These are phyloP conservation scores for Aspergillus bertholletiae DNA, from an alignment of 495 filamentous ascomycete genomes.

Conservation along the genomic window DNA sequence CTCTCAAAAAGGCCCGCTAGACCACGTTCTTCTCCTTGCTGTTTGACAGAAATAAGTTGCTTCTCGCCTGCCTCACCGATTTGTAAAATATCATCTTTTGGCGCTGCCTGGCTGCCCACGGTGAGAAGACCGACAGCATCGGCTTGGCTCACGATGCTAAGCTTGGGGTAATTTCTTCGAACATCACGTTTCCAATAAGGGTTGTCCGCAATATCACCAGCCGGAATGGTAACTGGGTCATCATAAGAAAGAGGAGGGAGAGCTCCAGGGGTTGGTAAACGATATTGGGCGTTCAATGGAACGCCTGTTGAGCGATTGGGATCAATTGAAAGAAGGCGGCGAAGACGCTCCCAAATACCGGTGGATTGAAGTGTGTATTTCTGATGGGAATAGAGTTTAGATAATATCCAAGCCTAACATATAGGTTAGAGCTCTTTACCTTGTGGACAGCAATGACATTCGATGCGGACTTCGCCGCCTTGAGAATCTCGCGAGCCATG, in stretches of 20 bases:
- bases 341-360: slow-evolving; percentile 85
- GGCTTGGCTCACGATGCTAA: slow-evolving; percentile 75
- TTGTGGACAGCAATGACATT: slow-evolving; percentile 36
- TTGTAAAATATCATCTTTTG: slow-evolving; percentile 70
- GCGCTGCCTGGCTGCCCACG: slow-evolving; percentile 76
- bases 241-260: slow-evolving; percentile 74
- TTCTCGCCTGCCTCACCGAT: slow-evolving; percentile 81
- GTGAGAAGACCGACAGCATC: slow-evolving; percentile 82
- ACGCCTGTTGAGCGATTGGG: slow-evolving; percentile 86
- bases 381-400: slow-evolving; percentile 38
- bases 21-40: slow-evolving; percentile 69
- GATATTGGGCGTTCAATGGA: slow-evolving; percentile 89
- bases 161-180: slow-evolving; percentile 79
- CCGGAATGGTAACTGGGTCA: slow-evolving; percentile 88
- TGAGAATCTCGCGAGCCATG: slow-evolving; percentile 41
- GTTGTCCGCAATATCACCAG: slow-evolving; percentile 93
- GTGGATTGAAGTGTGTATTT: slow-evolving; percentile 96
- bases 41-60: slow-evolving; percentile 74
- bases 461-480: slow-evolving; percentile 42
- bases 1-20: slow-evolving; percentile 71
- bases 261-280: slow-evolving; percentile 80
- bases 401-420: neutral
- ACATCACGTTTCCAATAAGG: slow-evolving; percentile 96
- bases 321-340: slow-evolving; percentile 74
- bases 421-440: slow-evolving; percentile 18